Conservation (phyloP, 2,329 filamentous ascomycete genomes). For the Beauveria sp. region DNA sequence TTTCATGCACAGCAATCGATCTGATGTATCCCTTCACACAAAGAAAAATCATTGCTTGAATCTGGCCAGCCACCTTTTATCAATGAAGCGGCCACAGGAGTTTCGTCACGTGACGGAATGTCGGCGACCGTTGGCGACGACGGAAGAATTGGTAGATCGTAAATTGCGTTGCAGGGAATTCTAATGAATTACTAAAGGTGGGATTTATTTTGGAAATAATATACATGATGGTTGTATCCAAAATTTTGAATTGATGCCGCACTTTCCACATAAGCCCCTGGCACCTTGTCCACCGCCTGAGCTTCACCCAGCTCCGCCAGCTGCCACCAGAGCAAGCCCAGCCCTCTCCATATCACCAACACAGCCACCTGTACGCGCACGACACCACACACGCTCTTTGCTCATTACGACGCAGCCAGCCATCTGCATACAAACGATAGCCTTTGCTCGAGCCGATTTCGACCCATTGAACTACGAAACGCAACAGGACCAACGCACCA, state of each 20-base stretch:
- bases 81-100: no score
- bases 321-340: background rate
- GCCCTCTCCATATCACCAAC: constrained; percentile 7
- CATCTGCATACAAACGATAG: background rate
- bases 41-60: background rate
- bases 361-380: constrained; percentile 1
- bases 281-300: background rate
- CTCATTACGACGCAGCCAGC: background rate
- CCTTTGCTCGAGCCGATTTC: background rate
- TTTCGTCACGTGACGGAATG: background rate
- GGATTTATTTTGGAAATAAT: background rate
- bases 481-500: background rate
- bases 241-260: background rate
- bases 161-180: background rate
- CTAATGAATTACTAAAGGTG: background rate
- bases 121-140: background rate
- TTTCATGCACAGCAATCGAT: background rate
- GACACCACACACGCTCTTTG: background rate
- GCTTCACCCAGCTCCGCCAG: constrained; percentile 9
- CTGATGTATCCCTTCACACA: no score
- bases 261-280: background rate
- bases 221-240: background rate
- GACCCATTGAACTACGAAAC: background rate
- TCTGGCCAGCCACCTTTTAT: background rate
- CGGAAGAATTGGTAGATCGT: background rate